Evolutionary conservation across 129 eudicot genomes (phyloP).

Genomic region (Chrysanthemum lavandulifolium): DNA sequence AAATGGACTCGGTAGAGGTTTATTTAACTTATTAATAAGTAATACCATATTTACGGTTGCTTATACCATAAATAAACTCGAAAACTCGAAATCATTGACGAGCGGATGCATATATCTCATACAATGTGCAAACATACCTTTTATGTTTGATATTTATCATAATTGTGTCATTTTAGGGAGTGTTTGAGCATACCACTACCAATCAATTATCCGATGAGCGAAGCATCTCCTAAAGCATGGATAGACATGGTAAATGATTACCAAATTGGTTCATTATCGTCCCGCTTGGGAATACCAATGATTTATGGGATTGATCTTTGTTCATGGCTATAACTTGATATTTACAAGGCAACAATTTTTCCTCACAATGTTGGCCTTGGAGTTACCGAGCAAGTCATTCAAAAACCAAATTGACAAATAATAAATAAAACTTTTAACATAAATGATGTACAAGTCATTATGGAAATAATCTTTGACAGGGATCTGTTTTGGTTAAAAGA

Average conservation of each 20-base stretch:
- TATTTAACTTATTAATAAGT: no score
- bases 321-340: conserved; percentile 34
- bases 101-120: no score
- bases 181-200: conserved; percentile 37
- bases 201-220: conserved; percentile 42
- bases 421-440: no score
- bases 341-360: conserved; percentile 34
- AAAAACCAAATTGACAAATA: no score
- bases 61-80: no score
- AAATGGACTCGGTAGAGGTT: no score
- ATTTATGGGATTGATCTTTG: conserved; percentile 48
- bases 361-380: conserved; percentile 2
- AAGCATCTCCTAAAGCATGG: conserved; percentile 54
- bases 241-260: conserved; percentile 51
- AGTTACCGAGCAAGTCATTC: no score
- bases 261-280: conserved; percentile 50
- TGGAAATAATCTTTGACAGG: conserved; percentile 26
- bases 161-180: conserved; percentile 36
- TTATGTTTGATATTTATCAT: neutral
- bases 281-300: conserved; percentile 55
- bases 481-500: conserved; percentile 64
- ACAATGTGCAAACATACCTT: neutral
- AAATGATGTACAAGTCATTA: neutral
- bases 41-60: no score
- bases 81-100: no score